phyloP scores from a whole-genome alignment of 352 stramenopile species.

The Globisporangium rhizosaccharum region DNA sequence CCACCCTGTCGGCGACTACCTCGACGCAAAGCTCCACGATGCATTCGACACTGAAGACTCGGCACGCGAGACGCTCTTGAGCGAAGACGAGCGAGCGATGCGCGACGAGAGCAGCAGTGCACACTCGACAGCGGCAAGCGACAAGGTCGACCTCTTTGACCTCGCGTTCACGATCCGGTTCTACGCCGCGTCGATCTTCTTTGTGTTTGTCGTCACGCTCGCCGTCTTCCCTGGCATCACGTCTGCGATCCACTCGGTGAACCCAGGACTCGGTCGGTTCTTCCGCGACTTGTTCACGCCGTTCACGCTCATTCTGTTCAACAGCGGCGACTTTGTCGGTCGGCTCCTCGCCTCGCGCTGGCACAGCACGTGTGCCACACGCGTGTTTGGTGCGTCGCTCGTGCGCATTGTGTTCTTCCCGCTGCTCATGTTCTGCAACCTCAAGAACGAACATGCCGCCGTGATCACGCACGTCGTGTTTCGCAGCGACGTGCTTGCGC shows the following conservation, averaged over 20 bases:
- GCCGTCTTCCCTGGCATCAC: constrained; percentile 73
- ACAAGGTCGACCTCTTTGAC: constrained; percentile 42
- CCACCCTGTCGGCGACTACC: constrained; percentile 20
- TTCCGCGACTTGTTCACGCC: constrained; percentile 70
- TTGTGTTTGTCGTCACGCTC: constrained; percentile 75
- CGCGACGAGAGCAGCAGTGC: not conserved
- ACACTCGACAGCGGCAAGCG: not conserved
- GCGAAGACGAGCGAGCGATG: constrained; percentile 12
- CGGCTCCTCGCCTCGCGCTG: constrained; percentile 38
- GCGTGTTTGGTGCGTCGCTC: constrained; percentile 34
- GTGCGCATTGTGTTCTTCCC: constrained; percentile 50
- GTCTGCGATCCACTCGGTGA: constrained; percentile 57
- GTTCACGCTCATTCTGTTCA: constrained; percentile 77
- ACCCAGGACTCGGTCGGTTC: constrained; percentile 36
- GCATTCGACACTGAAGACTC: constrained; percentile 13
- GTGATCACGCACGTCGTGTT: constrained; percentile 73
- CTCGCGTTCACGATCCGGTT: constrained; percentile 56
- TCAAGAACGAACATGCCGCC: constrained; percentile 61
- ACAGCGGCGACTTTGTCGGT: constrained; percentile 63
- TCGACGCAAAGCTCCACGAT: constrained; percentile 10
- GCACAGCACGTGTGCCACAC: constrained; percentile 25
- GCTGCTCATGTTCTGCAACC: constrained; percentile 71
- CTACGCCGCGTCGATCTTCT: constrained; percentile 56
- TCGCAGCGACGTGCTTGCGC: constrained; percentile 54
- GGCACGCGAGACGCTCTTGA: constrained; percentile 35